Evolutionary conservation across 371 early-diverging fungal genomes (phyloP), one percentile per base, ranked within the genome.

Genomic region (Parasitella parasitica): DNA sequence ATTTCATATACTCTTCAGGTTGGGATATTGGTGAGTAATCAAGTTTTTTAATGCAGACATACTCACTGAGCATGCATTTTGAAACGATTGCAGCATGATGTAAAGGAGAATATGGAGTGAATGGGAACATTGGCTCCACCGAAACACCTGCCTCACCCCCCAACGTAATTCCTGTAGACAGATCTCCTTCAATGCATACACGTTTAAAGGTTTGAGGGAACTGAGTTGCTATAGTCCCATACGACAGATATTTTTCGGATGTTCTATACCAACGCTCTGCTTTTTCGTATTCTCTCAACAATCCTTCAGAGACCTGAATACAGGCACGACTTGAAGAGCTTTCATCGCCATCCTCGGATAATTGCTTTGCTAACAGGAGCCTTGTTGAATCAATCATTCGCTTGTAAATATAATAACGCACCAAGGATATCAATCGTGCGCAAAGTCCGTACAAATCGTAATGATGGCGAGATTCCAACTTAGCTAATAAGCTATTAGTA

Each of bases 51-150:
- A 54, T 52, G 2, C 56, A 30, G 5, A 74, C 60, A 32, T 59
- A 72, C 35, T 77, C 77, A 9, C 34, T 49, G 9, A 77, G 20
- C 16, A 74, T 59, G 36, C 70, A 69, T 46, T 78, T 78, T 16
- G 70, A 64, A 16, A 69, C 71, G 24, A 78, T 78, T n/a, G 76
- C 73, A n/a, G 78, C 72, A 49, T 78, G 78, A 22, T 71, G 70
- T 4, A 78, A 48, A 6, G 64, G 63, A 6, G 73, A 55, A 57
- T 64, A 70, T 0, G 73, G 70, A 1, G 63, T 22, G 26, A 75
- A 68, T 8, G 78, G 78, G 48, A 67, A 78, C 65, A 71, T 68
- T 12, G 78, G 76, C 8, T 38, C 59, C 4, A 66, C 54, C 2
- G 63, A 27, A 2, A 63, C 61, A 15, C 78, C 78, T 7, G 78